Conservation (phyloP, 2,329 filamentous ascomycete genomes). For the Epichloe coenophiala region DNA sequence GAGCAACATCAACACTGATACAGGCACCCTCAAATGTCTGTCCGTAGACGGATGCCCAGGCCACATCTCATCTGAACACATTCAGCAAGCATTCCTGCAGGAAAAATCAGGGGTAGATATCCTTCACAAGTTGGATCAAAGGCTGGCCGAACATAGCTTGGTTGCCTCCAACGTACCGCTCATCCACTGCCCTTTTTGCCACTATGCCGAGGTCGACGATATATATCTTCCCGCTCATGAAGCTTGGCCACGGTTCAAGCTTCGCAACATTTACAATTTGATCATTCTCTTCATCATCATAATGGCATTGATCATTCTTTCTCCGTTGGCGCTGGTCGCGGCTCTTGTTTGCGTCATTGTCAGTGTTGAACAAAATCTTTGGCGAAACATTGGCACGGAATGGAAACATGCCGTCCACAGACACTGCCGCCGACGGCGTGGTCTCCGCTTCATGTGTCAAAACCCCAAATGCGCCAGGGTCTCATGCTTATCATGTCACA, state of each 20-base stretch:
- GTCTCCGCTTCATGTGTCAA: conserved; percentile 65
- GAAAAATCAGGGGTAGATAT: conserved; percentile 59
- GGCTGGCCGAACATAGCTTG: conserved; percentile 64
- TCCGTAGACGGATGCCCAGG: conserved; percentile 68
- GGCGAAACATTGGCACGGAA: conserved; percentile 27
- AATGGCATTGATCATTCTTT: conserved; percentile 40
- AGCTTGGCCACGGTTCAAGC: conserved; percentile 41
- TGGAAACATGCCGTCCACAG: conserved; percentile 50
- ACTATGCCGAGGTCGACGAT: conserved; percentile 79
- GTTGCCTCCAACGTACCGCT: conserved; percentile 61
- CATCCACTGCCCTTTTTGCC: conserved; percentile 78
- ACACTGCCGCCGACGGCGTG: conserved; percentile 55
- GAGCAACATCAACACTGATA: conserved; percentile 59
- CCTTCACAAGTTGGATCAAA: conserved; percentile 62
- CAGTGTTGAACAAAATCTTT: conserved; percentile 28
- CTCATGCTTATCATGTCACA: conserved; percentile 73
- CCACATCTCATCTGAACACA: conserved; percentile 54
- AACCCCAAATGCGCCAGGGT: conserved; percentile 51
- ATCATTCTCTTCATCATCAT: conserved; percentile 39
- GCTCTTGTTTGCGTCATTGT: conserved; percentile 31
- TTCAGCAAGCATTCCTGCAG: conserved; percentile 58
- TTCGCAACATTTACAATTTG: conserved; percentile 33
- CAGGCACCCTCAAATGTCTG: conserved; percentile 69
- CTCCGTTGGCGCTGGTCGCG: conserved; percentile 36
- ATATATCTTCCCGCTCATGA: conserved; percentile 48